Conservation (phyloP, 768 basidiomycete species). For the Pleurotus tuoliensis region DNA sequence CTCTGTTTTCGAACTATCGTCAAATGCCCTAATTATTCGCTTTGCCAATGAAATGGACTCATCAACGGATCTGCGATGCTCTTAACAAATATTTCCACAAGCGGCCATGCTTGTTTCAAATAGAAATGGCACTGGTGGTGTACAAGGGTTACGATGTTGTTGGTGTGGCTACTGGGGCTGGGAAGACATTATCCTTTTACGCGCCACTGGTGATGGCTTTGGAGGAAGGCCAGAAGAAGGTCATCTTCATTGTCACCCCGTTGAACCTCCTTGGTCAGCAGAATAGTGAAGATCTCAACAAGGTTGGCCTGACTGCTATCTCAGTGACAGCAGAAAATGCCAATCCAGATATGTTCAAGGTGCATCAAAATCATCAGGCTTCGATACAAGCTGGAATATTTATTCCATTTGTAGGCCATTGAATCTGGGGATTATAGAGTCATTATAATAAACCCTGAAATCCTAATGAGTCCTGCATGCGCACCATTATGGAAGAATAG, state of each 20-base stretch:
- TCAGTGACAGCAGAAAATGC: slow-evolving; percentile 15
- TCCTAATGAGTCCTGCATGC: slow-evolving; percentile 16
- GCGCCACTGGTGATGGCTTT: slow-evolving; percentile 15
- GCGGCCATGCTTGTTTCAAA: slow-evolving; percentile 15
- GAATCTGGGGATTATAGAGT: slow-evolving; percentile 18
- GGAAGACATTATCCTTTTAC: slow-evolving; percentile 19
- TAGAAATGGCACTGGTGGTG: slow-evolving; percentile 9
- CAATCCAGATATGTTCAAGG: slow-evolving; percentile 13
- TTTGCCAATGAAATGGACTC: not conserved
- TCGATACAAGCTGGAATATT: not conserved
- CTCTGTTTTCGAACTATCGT: too few species aligned
- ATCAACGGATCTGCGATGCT: slow-evolving; percentile 3
- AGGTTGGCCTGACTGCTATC: slow-evolving; percentile 15
- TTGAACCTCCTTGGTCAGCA: slow-evolving; percentile 28
- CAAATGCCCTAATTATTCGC: too few species aligned
- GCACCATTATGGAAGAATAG: slow-evolving; percentile 17
- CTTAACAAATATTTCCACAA: slow-evolving; percentile 12
- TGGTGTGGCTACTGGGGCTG: slow-evolving; percentile 14
- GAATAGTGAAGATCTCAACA: slow-evolving; percentile 14
- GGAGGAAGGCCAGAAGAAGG: slow-evolving; percentile 13
- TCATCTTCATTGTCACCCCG: slow-evolving; percentile 23
- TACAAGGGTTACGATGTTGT: slow-evolving; percentile 15
- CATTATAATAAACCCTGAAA: slow-evolving; percentile 25
- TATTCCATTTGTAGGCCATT: slow-evolving; percentile 18
- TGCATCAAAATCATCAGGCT: not conserved